A percentile compares a stretch with the other conserved stretches of the same genome.
Evolutionary conservation across 495 filamentous ascomycete genomes (phyloP).

Genomic region (Amphirosellinia nigrospora): DNA sequence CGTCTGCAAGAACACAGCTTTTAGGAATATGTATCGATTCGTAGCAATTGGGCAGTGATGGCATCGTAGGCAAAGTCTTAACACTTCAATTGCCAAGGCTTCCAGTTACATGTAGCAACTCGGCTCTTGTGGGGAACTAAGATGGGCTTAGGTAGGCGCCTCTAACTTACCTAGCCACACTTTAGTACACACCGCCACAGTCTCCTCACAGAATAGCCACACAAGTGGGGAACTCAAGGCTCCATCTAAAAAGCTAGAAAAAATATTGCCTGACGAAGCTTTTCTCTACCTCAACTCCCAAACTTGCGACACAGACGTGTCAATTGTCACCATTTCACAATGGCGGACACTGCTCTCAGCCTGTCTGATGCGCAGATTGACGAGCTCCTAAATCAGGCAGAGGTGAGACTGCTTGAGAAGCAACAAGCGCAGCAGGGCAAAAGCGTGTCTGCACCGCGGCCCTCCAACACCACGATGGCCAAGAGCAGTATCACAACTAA

Average conservation of each 20-base stretch:
- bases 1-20: not conserved
- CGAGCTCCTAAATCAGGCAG: slow-evolving; percentile 37
- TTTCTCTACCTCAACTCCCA: not conserved
- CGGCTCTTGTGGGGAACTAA: not conserved
- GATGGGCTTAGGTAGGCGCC: not conserved
- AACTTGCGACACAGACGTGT: slow-evolving; percentile 54
- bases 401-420: slow-evolving; percentile 36
- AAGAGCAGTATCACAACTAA: slow-evolving; percentile 26
- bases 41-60: slow-evolving; percentile 20
- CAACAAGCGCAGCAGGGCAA: slow-evolving; percentile 33
- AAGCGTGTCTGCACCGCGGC: slow-evolving; percentile 1
- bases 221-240: slow-evolving; percentile 15
- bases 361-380: slow-evolving; percentile 41
- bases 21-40: not conserved
- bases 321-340: slow-evolving; percentile 66
- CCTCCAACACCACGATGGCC: slow-evolving; percentile 4
- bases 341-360: slow-evolving; percentile 32
- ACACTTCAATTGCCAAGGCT: not conserved
- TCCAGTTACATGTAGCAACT: not conserved
- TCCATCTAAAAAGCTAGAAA: slow-evolving; percentile 9
- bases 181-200: not conserved
- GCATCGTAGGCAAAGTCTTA: not conserved
- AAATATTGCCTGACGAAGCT: slow-evolving; percentile 27
- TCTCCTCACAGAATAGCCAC: no score
- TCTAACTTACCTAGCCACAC: slow-evolving; percentile 4